These are phyloP conservation scores for Tylopilus sp. DNA, from an alignment of 768 basidiomycete genomes.

Conservation along the genomic window DNA sequence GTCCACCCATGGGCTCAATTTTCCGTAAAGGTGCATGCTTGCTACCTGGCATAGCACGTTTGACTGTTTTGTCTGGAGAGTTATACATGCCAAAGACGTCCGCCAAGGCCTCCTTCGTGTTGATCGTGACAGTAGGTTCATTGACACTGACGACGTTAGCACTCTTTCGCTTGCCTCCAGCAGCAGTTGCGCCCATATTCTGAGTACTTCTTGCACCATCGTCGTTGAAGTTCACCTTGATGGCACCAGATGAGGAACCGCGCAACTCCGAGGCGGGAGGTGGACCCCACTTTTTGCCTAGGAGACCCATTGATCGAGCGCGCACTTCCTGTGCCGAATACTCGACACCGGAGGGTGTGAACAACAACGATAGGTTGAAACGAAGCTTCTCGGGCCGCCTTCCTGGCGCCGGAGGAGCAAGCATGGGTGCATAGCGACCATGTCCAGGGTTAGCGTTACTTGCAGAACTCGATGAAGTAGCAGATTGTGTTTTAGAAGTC, in stretches of 20 bases:
- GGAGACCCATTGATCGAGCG: conserved; percentile 75
- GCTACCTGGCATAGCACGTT: conserved; percentile 53
- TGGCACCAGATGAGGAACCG: conserved; percentile 34
- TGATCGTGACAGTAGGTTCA: conserved; percentile 91
- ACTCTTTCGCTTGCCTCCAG: conserved; percentile 41
- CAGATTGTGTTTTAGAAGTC: conserved; percentile 16
- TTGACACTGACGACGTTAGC: conserved; percentile 38
- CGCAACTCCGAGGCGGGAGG: conserved; percentile 44
- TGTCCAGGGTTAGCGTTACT: conserved; percentile 34
- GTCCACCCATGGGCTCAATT: conserved; percentile 52
- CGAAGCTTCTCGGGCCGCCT: conserved; percentile 70
- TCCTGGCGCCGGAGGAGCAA: conserved; percentile 62
- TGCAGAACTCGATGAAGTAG: conserved; percentile 34
- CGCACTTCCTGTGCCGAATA: conserved; percentile 84
- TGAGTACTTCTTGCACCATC: conserved; percentile 47
- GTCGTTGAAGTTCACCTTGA: conserved; percentile 58
- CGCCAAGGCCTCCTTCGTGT: conserved; percentile 91
- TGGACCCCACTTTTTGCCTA: conserved; percentile 83
- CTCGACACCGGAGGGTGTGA: conserved; percentile 74
- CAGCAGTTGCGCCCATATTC: conserved; percentile 32
- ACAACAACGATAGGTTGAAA: conserved; percentile 66
- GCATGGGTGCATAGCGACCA: conserved; percentile 66
- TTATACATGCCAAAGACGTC: conserved; percentile 98
- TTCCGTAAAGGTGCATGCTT: conserved; percentile 72
- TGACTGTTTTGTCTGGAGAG: conserved; percentile 75